Conservation (phyloP, 2,329 filamentous ascomycete species). For the Fusarium anthophilum region DNA sequence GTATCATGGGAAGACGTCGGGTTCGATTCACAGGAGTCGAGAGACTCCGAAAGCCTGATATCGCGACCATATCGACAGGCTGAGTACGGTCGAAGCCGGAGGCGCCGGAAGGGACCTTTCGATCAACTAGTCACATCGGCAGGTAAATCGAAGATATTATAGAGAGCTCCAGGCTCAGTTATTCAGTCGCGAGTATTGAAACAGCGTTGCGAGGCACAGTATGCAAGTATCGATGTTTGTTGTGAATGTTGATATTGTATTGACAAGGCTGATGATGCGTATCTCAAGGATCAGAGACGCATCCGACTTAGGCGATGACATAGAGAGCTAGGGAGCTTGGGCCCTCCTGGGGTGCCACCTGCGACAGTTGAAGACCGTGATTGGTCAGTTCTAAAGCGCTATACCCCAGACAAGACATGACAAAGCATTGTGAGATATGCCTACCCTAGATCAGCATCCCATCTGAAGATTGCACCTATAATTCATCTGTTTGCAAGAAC, state of each 20-base stretch:
- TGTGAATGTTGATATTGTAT: conserved; percentile 22
- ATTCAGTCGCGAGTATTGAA: neutral
- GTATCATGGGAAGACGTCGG: conserved; percentile 34
- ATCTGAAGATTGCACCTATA: too few relatives aligned
- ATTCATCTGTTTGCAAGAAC: neutral
- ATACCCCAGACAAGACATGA: neutral
- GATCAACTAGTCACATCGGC: conserved; percentile 34
- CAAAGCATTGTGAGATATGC: neutral
- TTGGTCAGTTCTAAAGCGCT: conserved; percentile 11
- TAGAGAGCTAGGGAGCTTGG: conserved; percentile 30
- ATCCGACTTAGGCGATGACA: conserved; percentile 17
- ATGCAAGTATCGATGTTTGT: neutral
- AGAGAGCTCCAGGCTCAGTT: neutral
- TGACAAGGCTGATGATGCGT: conserved; percentile 27
- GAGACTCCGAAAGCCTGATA: conserved; percentile 23
- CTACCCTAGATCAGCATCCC: conserved; percentile 12
- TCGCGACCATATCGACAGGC: conserved; percentile 34
- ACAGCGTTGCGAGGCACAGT: neutral
- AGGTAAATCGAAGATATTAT: neutral
- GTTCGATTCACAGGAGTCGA: conserved; percentile 15
- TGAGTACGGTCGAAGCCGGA: conserved; percentile 20
- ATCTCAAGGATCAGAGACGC: neutral
- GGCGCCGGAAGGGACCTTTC: conserved; percentile 31
- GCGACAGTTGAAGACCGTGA: conserved; percentile 2
- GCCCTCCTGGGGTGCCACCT: conserved; percentile 24